These are phyloP conservation scores for Postia placenta DNA, from an alignment of 768 basidiomycete genomes.

Conservation along the genomic window DNA sequence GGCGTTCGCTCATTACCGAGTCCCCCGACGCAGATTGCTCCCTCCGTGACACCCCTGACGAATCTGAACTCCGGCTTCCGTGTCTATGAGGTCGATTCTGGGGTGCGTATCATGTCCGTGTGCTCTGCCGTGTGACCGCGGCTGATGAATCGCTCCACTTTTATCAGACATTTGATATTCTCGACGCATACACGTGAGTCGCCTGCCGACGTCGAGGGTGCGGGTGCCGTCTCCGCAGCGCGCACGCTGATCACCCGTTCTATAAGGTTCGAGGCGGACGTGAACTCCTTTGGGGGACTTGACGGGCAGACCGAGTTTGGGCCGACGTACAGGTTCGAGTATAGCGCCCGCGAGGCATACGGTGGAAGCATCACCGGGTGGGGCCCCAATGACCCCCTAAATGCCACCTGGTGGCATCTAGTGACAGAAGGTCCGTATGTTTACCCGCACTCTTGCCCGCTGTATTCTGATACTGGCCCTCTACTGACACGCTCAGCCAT, in stretches of 20 bases:
- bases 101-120: constrained; percentile 33
- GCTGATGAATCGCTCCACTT: neutral
- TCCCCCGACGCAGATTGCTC: constrained; percentile 42
- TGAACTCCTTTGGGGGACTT: constrained; percentile 49
- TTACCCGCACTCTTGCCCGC: neutral
- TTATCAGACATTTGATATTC: constrained; percentile 64
- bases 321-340: constrained; percentile 59
- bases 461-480: neutral
- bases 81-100: constrained; percentile 66
- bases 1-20: neutral
- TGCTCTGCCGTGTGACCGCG: neutral
- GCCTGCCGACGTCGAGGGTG: neutral
- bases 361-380: constrained; percentile 53
- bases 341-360: constrained; percentile 64
- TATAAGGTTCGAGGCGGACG: constrained; percentile 58
- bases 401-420: constrained; percentile 79
- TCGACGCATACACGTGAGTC: constrained; percentile 75
- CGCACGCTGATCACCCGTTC: neutral
- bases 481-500: constrained; percentile 18
- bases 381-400: constrained; percentile 60
- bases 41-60: constrained; percentile 62
- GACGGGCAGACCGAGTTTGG: constrained; percentile 51
- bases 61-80: constrained; percentile 75
- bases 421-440: constrained; percentile 59
- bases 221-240: constrained; percentile 1